Base-by-base conservation (phyloP, 768 basidiomycete genomes). In the Collybia sordida region DNA sequence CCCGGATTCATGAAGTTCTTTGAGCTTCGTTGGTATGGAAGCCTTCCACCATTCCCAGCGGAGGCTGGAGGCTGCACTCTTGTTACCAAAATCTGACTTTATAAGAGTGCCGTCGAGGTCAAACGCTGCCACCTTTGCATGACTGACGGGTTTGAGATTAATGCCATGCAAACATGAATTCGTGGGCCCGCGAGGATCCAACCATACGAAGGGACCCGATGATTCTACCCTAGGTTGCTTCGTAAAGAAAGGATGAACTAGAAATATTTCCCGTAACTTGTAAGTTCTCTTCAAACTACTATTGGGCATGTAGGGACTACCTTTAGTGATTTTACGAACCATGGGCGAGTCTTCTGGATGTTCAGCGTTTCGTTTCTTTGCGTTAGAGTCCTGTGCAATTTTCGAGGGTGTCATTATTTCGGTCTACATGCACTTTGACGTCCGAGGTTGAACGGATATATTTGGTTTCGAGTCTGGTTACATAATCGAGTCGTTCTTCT, bases 71-170 rank as follows among this genome's bases (percentile, higher is more conserved):
- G 71, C 70, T 21, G 69, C 68, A 21, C 75, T 72, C 34, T 55
- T 64, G 34, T 53, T 50, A 17, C 49, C 52, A 43, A 66, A 56
- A 18, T 64, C 54, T n/a, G 64, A 65, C 55, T 85, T 87, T 63
- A 97, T 93, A 51, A 95, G 58, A 0, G 92, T 94, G 2, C 90
- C 92, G 62, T 97, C 94, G 19, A 97, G 71, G 64, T 97, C 94
- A 54, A 94, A 89, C 11, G 84, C 79, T 8, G 90, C 88, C 25
- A 93, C 79, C 55, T 85, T 87, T n/a, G 72, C 28, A 1, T 66
- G 68, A 6, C 72, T 67, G 11, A 66, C 61, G 0, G 84, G 85
- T 0, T 62, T 55, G 4, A 71, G 61, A 51, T 78, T 70, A 40
- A 68, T 51, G 9, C 64, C 77, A 50, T 78, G 68, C 27, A 78